These are phyloP conservation scores for Trichoderma reesei DNA, from an alignment of 495 filamentous ascomycete genomes.

Conservation along the genomic window DNA sequence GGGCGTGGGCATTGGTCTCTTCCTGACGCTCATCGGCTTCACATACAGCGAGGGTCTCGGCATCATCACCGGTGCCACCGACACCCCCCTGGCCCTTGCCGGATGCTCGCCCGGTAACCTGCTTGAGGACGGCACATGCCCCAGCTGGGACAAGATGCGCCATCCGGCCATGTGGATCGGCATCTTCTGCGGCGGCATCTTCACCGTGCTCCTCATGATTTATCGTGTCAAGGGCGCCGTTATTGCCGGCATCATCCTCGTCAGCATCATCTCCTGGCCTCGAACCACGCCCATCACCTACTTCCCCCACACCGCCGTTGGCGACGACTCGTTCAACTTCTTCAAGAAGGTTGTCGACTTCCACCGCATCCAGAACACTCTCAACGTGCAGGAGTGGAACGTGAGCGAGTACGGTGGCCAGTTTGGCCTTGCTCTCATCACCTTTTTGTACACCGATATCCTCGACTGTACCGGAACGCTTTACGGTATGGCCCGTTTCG, in stretches of 20 bases:
- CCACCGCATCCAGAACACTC: conserved; percentile 56
- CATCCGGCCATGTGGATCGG: conserved; percentile 74
- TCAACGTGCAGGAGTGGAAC: conserved; percentile 60
- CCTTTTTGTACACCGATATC: conserved; percentile 81
- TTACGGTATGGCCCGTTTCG: conserved; percentile 77
- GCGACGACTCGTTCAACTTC: conserved; percentile 62
- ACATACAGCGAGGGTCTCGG: conserved; percentile 75
- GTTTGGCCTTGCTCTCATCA: conserved; percentile 70
- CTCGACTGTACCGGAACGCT: conserved; percentile 66
- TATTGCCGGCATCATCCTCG: conserved; percentile 67
- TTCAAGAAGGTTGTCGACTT: conserved; percentile 77
- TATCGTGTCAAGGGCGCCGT: conserved; percentile 77
- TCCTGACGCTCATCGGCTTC: conserved; percentile 69
- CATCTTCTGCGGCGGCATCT: conserved; percentile 70
- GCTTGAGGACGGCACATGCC: conserved; percentile 38
- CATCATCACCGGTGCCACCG: conserved; percentile 47
- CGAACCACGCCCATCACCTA: conserved; percentile 61
- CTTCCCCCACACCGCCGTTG: conserved; percentile 60
- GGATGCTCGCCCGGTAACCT: conserved; percentile 42
- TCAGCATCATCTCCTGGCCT: conserved; percentile 79
- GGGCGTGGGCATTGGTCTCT: conserved; percentile 71
- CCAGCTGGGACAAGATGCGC: conserved; percentile 53
- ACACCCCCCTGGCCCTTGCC: conserved; percentile 57
- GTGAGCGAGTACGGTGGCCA: conserved; percentile 50
- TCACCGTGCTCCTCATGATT: conserved; percentile 69